phyloP scores from a whole-genome alignment of 2,329 filamentous ascomycete species.

The Diaporthe citri region DNA sequence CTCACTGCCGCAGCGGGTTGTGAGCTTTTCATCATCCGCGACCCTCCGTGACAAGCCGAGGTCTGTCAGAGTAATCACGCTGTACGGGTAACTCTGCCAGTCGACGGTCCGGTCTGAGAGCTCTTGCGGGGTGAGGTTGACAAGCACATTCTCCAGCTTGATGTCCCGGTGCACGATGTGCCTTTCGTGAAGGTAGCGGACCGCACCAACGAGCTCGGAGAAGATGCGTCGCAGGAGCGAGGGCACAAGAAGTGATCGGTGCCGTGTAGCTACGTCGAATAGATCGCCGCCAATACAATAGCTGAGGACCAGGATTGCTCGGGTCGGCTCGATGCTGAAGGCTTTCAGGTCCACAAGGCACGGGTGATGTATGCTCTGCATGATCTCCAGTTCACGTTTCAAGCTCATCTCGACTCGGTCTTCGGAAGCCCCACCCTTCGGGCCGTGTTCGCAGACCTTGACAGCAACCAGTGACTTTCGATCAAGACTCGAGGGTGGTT shows the following conservation, averaged over 20 bases:
- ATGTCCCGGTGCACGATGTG: conserved; percentile 97
- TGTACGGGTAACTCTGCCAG: conserved; percentile 82
- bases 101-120: conserved; percentile 73
- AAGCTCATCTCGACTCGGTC: conserved; percentile 93
- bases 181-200: conserved; percentile 85
- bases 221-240: conserved; percentile 86
- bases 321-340: conserved; percentile 85
- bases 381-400: conserved; percentile 94
- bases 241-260: conserved; percentile 76
- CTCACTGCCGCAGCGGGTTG: conserved; percentile 93
- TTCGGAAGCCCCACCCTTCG: conserved; percentile 91
- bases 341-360: conserved; percentile 92
- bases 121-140: conserved; percentile 81
- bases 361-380: conserved; percentile 88
- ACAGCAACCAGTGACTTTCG: conserved; percentile 91
- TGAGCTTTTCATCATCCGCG: conserved; percentile 87
- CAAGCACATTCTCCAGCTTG: conserved; percentile 91
- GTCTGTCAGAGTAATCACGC: conserved; percentile 90
- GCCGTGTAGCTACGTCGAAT: conserved; percentile 88
- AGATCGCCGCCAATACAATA: conserved; percentile 96
- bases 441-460: conserved; percentile 95
- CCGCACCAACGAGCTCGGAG: conserved; percentile 86
- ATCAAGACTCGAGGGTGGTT: conserved; percentile 59
- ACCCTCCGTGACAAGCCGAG: conserved; percentile 90
- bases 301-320: conserved; percentile 87